Evolutionary conservation across 2,329 filamentous ascomycete genomes (phyloP), one percentile per base, ranked within the genome.

Genomic region (Fusarium nanum): DNA sequence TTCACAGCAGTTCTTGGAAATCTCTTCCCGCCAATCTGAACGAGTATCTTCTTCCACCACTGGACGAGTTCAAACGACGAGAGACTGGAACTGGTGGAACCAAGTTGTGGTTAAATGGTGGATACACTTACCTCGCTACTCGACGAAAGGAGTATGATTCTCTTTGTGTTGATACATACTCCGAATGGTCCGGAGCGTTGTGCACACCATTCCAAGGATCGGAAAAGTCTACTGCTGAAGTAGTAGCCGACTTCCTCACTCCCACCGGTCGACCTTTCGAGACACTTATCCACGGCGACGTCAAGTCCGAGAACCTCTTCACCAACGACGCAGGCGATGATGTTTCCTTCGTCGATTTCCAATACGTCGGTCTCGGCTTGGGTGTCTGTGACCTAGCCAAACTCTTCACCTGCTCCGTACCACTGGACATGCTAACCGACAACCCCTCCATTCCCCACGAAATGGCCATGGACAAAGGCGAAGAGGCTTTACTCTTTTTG

Each of bases 221-320:
- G 18, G 47, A 47, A 0, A 59, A 73, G 2, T 84, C 85, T 0
- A 74, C 86, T 1, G 84, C 88, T 0, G 86, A 90, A 68, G 76
- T 84, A 63, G 87, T 83, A 5, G 88, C 88, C 2, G 66, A 77
- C 0, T 82, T 87, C 14, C 78, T 90, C 14, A 82, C 81, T 0
- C 86, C 87, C 0, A 76, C 73, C 7, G 82, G 82, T 10, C 76
- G 82, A 16, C 59, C 78, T 0, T 81, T 82, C 2, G 83, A 90
- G 67, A 89, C 89, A 0, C 82, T 88, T 18, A 87, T 92, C 10
- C 90, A 92, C 71, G 90, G 90, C 10, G 90, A 92, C 60, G 89
- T 91, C 54, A 92, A 92, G 76, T 89, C 87, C 0, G 89, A 91
- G 70, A 92, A 92, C 62, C 82, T 92, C 9, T 91, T 91, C 72